phyloP scores from a whole-genome alignment of 2,329 filamentous ascomycete genomes.

The Fusarium tupiense region DNA sequence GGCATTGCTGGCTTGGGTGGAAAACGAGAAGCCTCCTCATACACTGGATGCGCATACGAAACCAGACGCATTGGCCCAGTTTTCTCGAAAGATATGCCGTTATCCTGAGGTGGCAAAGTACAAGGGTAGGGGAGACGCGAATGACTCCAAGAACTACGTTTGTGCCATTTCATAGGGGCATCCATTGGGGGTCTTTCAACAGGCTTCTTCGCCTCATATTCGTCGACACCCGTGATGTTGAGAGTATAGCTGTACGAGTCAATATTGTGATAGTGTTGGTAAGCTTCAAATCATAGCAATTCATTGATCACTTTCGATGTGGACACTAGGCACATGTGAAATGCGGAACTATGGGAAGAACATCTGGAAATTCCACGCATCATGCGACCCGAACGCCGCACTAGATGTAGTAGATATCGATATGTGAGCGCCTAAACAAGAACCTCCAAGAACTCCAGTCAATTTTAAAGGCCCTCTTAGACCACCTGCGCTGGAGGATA shows the following conservation, averaged over 20 bases:
- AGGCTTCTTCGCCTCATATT: fast-evolving
- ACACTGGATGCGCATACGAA: not conserved
- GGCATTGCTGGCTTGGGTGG: not conserved
- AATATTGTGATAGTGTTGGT: fast-evolving
- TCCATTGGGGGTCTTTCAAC: fast-evolving
- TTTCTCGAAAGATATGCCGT: not conserved
- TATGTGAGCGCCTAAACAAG: too few species aligned
- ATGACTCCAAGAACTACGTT: not conserved
- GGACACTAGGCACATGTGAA: not conserved
- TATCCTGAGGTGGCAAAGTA: not conserved
- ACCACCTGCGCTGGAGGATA: fast-evolving
- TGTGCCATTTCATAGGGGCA: not conserved
- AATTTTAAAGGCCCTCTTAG: too few species aligned
- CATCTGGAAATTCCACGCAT: fast-evolving
- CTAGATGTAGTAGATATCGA: too few species aligned
- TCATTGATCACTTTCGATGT: fast-evolving
- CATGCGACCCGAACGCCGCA: not conserved
- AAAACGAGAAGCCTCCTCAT: not conserved
- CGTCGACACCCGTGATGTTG: fast-evolving
- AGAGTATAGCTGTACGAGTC: not conserved
- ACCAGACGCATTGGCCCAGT: not conserved
- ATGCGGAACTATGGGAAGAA: not conserved
- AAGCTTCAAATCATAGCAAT: not conserved
- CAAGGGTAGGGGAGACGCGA: not conserved
- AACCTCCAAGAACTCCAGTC: fast-evolving